Conservation (phyloP, 192 early-diverging fungal species). For the Coemansia sp. region DNA sequence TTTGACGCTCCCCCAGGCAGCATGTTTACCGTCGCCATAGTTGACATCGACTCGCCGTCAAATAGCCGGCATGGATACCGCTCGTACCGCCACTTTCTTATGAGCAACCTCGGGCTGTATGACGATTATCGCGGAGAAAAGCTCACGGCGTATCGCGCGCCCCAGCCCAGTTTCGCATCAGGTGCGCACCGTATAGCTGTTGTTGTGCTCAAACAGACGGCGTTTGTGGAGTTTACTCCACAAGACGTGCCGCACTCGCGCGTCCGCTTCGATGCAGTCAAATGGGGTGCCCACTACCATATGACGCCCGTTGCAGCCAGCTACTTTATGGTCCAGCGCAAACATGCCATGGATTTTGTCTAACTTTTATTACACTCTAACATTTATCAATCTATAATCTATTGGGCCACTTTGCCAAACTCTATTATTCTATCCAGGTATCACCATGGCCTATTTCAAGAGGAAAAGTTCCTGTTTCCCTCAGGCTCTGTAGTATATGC, state of each 20-base stretch:
- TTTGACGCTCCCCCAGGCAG: constrained; percentile 29
- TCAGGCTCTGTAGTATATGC: no score
- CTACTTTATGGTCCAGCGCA: constrained; percentile 35
- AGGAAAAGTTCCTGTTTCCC: no score
- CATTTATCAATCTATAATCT: no score
- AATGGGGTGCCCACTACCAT: constrained; percentile 23
- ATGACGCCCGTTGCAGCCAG: constrained; percentile 40
- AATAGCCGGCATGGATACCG: constrained; percentile 31
- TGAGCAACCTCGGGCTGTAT: constrained; percentile 21
- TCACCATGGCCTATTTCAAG: neutral
- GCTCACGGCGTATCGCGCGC: constrained; percentile 23
- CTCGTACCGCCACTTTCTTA: constrained; percentile 33
- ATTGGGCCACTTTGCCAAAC: no score
- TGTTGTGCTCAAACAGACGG: constrained; percentile 30
- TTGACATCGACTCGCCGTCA: constrained; percentile 37
- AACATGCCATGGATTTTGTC: neutral
- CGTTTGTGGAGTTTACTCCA: neutral
- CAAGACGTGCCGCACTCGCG: constrained; percentile 27
- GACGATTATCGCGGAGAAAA: neutral
- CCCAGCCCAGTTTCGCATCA: constrained; percentile 16
- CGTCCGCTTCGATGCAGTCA: constrained; percentile 29
- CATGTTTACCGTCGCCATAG: constrained; percentile 26
- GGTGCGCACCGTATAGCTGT: constrained; percentile 30
- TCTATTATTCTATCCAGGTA: neutral
- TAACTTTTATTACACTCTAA: neutral